Evolutionary conservation across 2,329 filamentous ascomycete genomes (phyloP), one percentile per base, ranked within the genome.

Genomic region (Paramyrothecium roridum): DNA sequence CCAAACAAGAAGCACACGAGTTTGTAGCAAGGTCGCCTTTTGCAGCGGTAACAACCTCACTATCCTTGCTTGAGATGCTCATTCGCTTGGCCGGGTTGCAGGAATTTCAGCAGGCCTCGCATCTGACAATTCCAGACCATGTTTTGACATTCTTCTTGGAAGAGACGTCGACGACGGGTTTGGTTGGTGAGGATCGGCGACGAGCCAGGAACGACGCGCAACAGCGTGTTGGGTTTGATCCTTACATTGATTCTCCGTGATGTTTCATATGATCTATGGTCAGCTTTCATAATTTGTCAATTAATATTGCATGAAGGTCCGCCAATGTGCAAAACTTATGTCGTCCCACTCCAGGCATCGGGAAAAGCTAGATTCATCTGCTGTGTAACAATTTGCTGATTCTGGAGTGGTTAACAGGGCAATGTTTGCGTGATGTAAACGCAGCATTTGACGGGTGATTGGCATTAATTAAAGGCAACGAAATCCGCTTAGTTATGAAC

Each of bases 71-170:
- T 53, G 93, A 97, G 71, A 95, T 93, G 78, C 79, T 96, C 33
- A 83, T 96, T 49, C 90, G 93, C 46, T 81, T 97, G 49, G 87
- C 89, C 4, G 91, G 91, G 21, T 82, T 96, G 16, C 93, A 96
- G 68, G 91, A 96, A 75, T 96, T 95, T 70, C 90, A 96, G 68
- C 93, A 97, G 76, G 83, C 85, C 45, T 92, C 90, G 0, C 92
- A 96, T 65, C 81, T 96, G n/a, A 84, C 91, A 8, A 95, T 96
- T 58, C 90, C 90, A 1, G 93, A 97, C 67, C 90, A 96, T 63
- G 84, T 96, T 2, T 78, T 96, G 45, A 91, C 88, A 52, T 96
- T 96, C 75, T 97, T 96, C 74, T 78, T 97, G 17, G 81, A 84
- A 57, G 80, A 84, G 55, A 79, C 78, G 2, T 83, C 81, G 8